Base-by-base conservation (phyloP, 441 rosid genomes). In the Viola pubescens region DNA sequence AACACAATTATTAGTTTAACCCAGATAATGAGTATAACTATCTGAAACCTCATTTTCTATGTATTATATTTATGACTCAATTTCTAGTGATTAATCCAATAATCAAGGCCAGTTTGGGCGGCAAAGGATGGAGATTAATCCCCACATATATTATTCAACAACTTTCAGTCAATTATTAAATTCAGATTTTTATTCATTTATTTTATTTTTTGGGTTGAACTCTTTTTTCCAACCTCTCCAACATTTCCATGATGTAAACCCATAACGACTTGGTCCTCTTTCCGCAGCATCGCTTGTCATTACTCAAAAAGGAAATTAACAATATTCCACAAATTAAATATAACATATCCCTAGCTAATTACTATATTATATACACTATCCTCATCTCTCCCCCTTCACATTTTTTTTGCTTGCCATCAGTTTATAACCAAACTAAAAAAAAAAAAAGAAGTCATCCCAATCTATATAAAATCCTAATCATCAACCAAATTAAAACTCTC, bases 251-350 rank as follows among this genome's bases (percentile, higher is more conserved):
- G 77, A 75, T 37, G 67, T 38, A 14, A 56, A 58, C 69, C 14
- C 57, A 5, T 5, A 26, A 50, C 39, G 75, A 78, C 77, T 63
- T 56, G 64, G 78, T 75, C 80, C 14, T 37, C 51, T 43, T 52
- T 52, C 44, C 34, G 54, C 47, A 37, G 4, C 26, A 14, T 49
- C 47, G 2, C 2, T 47, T 54, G 42, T 60, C 53, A 8, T 57
- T 40, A 14, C 19, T 50, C 44, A 10, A 37, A n/a, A 38, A 52
- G 37, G 68, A 40, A 34, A 64, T 70, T 70, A 16, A 16, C 19
- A 16, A 16, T 16, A 16, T 16, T 16, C 19, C 19, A 16, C 19
- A 16, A 16, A 16, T 8, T 37, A 68, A 72, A 40, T 53, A 54
- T 14, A 5, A 41, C 11, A 12, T 4, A 37, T 11, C 61, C 19